Base-by-base conservation (phyloP, 257 asterid genomes). In the Solanum verrucosum region DNA sequence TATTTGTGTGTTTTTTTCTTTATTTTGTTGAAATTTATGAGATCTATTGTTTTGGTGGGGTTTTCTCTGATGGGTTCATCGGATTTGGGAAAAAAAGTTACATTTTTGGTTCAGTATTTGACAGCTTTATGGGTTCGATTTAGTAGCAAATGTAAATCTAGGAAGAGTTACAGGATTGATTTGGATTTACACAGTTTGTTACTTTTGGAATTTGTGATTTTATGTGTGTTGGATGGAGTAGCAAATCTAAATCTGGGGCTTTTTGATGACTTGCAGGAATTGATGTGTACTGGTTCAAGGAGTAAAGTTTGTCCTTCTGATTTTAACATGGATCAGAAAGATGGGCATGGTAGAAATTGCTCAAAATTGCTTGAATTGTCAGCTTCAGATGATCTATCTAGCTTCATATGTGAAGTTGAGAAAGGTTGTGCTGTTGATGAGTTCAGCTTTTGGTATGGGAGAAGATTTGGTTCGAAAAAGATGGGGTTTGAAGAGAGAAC, bases 401-500 rank as follows among this genome's bases (percentile, higher is more conserved):
- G 94, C 44, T 96, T 96, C 86, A 84, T 86, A 5, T 72, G 77
- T 52, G 95, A 92, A 87, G 91, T 95, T 12, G 94, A 91, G 86
- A 93, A 82, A 86, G 95, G 96, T 12, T 83, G 89, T 88, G 93
- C 92, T 91, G 88, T 93, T 11, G 91, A 94, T 82, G 96, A 93
- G 87, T 67, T 87, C 75, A 92, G 98, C 92, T 89, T 87, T 59
- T 96, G 99, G 99, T 96, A 96, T 82, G 96, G 98, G 1, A 91
- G 94, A 90, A 91, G 91, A 89, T 91, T 93, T 23, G 96, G 96
- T 49, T 91, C 95, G 6, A 94, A 89, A 79, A 93, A 91, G 93
- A 96, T 96, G 98, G 96, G 96, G 12, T 90, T 91, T 29, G 96
- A 95, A 74, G 95, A 94, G 89, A 91, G 99, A 72, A 95, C 94